Evolutionary conservation across 768 basidiomycete genomes (phyloP), one percentile per base, ranked within the genome.

Genomic region (Peribolospora baueri): DNA sequence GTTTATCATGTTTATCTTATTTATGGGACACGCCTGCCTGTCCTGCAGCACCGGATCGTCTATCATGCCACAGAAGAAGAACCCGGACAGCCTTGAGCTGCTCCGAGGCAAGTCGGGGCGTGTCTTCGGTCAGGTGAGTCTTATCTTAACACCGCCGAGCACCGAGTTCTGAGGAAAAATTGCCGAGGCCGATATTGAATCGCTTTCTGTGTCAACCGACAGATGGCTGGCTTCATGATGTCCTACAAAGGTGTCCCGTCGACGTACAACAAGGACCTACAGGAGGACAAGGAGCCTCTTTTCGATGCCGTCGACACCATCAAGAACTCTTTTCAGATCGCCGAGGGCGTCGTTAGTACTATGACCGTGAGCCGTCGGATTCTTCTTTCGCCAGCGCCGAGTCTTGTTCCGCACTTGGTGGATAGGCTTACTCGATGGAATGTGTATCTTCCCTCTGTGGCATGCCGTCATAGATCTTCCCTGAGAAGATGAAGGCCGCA

Each of bases 11-110:
- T 51, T 38, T 25, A 53, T 48, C 42, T 11, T 25, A 36, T 45
- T 56, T 41, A 14, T 14, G 9, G 43, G 14, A 47, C 39, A 14
- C 50, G 36, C 39, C 7, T 36, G 45, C 37, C 10, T 11, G 40
- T 51, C 47, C 39, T 46, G 7, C 60, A 95, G 88, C 65, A 98
- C 93, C 48, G 93, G 93, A 5, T 95, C 90, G 46, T 95, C 90
- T 61, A 95, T 98, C 66, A 98, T 98, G 93, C 93, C 93, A 5
- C 93, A 97, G 66, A 97, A 98, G 72, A 98, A 97, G 71, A 95
- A 95, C 65, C 85, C 90, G 0, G 93, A 97, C 67, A 95, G 91
- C 7, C 71, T 93, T 54, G 93, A 98, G 68, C 73, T 98, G 25
- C 72, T 98, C 56, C 79, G 93, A 56, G 93, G 93, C 61, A 98